Evolutionary conservation across 2,329 filamentous ascomycete species (phyloP), one percentile per base, ranked within the genome.

Genomic region (Diaporthe helianthi): DNA sequence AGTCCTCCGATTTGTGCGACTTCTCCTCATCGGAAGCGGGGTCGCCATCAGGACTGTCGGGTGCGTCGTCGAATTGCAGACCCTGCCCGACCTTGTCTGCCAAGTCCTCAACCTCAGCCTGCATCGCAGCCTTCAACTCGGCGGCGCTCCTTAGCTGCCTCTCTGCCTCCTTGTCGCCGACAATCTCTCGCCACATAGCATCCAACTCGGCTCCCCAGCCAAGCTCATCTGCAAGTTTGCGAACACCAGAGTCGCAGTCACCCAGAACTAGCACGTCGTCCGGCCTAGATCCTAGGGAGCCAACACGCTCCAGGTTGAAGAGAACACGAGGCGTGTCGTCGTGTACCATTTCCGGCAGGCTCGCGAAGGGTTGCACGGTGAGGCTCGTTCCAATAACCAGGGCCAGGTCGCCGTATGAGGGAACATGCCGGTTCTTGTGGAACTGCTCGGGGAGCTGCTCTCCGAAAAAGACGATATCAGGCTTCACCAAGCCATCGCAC

Each of bases 391-490:
- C 96, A 83, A 98, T 77, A 36, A 76, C 69, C 24, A 76, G 71
- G 24, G 74, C 89, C 71, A 84, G 70, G 38, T 80, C 79, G 13
- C 77, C 76, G 55, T 68, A 78, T 1, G 79, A 80, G 0, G 88
- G 86, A 9, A 90, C 78, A 41, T 79, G 77, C 33, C 83, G 81
- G 69, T 87, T 89, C 8, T 80, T 77, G 76, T 90, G 89, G 79
- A 97, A 97, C 0, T 80, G 80, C 8, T 81, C 78, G 0, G 92
- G 92, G 31, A 84, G 76, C 72, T 76, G 75, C 76, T 84, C 94
- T 63, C 94, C 94, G 74, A 97, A 98, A 81, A 98, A 98, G 41
- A 97, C 93, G 76, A 98, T 97, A 75, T 97, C 93, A 0, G 94
- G 94, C 81, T 98, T 98, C 46, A 98, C 93, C 2, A 96, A 82